Percentiles rank a stretch among this genome's conserved stretches.
Evolutionary conservation across 2,329 filamentous ascomycete genomes (phyloP).

Genomic region (Talaromyces marneffei): DNA sequence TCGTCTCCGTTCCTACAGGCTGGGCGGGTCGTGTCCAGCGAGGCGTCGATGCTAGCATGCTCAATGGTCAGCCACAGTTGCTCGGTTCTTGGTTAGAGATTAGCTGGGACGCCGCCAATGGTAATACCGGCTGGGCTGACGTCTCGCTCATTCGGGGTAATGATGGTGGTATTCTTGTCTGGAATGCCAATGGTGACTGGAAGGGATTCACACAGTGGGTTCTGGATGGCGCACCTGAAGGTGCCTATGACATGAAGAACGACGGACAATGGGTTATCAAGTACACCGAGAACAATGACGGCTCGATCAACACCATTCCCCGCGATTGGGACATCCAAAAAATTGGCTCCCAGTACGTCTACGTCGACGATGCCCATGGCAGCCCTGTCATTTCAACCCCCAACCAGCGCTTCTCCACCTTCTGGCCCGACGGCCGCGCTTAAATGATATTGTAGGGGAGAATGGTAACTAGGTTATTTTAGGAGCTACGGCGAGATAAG

Average conservation of each 20-base stretch:
- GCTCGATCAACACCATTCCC: conserved; percentile 5
- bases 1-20: neutral
- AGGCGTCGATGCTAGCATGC: conserved; percentile 1
- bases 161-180: conserved; percentile 8
- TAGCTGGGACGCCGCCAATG: neutral
- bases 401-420: conserved; percentile 4
- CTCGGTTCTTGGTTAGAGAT: conserved; percentile 9
- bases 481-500: neutral
- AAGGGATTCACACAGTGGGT: conserved; percentile 6
- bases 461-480: too few relatives aligned
- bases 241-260: conserved; percentile 7
- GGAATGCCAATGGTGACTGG: conserved; percentile 3
- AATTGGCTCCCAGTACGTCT: neutral
- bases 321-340: conserved; percentile 5
- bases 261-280: conserved; percentile 7
- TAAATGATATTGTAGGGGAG: neutral
- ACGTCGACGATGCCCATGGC: conserved; percentile 1
- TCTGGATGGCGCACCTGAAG: conserved; percentile 1
- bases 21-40: conserved; percentile 8
- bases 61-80: conserved; percentile 1
- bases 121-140: conserved; percentile 6
- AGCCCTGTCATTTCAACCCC: conserved; percentile 8
- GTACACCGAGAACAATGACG: neutral
- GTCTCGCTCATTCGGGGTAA: conserved; percentile 5
- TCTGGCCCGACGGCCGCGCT: conserved; percentile 2